Evolutionary conservation across 2,329 filamentous ascomycete genomes (phyloP).

Genomic region (Aspergillus flavus): DNA sequence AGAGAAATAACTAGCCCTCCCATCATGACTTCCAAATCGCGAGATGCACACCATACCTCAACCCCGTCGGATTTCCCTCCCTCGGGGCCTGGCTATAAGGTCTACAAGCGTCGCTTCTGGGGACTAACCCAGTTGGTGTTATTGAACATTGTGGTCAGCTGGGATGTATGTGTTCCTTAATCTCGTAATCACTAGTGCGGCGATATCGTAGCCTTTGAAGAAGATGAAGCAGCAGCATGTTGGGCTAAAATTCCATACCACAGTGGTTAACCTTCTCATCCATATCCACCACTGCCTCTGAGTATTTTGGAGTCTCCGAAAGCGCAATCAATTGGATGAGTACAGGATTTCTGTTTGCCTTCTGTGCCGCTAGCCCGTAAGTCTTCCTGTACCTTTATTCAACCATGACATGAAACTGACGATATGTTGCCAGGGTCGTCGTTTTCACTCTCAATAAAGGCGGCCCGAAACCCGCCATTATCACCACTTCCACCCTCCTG

Average conservation of each 20-base stretch:
- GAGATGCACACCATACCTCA: slow-evolving; percentile 8
- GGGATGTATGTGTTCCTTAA: slow-evolving; percentile 70
- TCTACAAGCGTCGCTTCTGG: slow-evolving; percentile 88
- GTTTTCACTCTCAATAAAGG: slow-evolving; percentile 76
- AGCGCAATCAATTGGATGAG: slow-evolving; percentile 89
- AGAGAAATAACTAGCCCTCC: not conserved
- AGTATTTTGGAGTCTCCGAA: slow-evolving; percentile 75
- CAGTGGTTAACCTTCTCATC: slow-evolving; percentile 93
- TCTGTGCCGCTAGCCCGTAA: slow-evolving; percentile 70
- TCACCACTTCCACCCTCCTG: slow-evolving; percentile 71
- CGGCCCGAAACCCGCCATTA: slow-evolving; percentile 77
- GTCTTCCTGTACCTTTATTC: slow-evolving; percentile 26
- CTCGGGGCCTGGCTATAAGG: slow-evolving; percentile 46
- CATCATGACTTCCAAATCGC: slow-evolving; percentile 1
- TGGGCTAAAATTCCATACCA: slow-evolving; percentile 1
- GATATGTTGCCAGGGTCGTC: slow-evolving; percentile 47
- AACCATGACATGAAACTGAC: not conserved
- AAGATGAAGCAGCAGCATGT: not conserved
- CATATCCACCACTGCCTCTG: slow-evolving; percentile 71
- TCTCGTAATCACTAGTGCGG: not conserved
- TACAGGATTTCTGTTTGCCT: slow-evolving; percentile 84
- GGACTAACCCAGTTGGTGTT: slow-evolving; percentile 81
- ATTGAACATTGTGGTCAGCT: slow-evolving; percentile 90
- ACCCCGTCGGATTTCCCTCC: slow-evolving; percentile 14
- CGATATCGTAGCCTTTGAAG: not conserved